These are phyloP conservation scores for Zizania latifolia DNA, from an alignment of 176 grass and related monocot genomes.

Conservation along the genomic window DNA sequence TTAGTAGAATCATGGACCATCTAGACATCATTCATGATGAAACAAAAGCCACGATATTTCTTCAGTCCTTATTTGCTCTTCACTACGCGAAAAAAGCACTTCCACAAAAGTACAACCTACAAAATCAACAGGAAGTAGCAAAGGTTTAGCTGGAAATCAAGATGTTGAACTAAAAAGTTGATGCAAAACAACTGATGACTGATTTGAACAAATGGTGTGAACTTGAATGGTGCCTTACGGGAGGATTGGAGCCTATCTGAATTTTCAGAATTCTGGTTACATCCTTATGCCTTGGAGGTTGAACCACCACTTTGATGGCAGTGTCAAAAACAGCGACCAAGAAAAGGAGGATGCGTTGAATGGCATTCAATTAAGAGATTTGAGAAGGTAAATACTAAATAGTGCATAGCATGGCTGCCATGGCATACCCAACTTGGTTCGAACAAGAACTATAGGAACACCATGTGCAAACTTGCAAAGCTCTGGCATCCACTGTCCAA, in stretches of 20 bases:
- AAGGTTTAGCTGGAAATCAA: background rate
- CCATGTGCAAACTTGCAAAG: constrained; percentile 54
- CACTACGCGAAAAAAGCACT: constrained; percentile 33
- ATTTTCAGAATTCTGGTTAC: constrained; percentile 51
- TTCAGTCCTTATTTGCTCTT: constrained; percentile 25
- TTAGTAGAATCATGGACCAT: background rate
- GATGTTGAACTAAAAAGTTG: background rate
- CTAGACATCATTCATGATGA: background rate
- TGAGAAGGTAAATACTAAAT: background rate
- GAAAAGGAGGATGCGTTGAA: too few relatives aligned
- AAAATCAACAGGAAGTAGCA: background rate
- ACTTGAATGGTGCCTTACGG: constrained; percentile 39
- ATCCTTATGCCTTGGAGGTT: constrained; percentile 60
- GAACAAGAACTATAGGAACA: constrained; percentile 74
- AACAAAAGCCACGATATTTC: background rate
- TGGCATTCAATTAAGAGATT: background rate
- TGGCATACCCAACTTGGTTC: constrained; percentile 72
- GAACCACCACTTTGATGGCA: constrained; percentile 78
- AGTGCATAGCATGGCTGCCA: constrained; percentile 7
- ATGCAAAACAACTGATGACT: background rate
- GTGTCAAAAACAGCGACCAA: constrained; percentile 71
- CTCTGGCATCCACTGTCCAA: constrained; percentile 80
- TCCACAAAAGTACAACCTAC: constrained; percentile 39
- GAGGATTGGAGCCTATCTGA: constrained; percentile 19
- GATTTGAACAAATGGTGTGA: background rate